A percentile compares a stretch with the other conserved stretches of the same genome.
phyloP scores from a whole-genome alignment of 768 basidiomycete species.

The Gelatoporia subvermispora region DNA sequence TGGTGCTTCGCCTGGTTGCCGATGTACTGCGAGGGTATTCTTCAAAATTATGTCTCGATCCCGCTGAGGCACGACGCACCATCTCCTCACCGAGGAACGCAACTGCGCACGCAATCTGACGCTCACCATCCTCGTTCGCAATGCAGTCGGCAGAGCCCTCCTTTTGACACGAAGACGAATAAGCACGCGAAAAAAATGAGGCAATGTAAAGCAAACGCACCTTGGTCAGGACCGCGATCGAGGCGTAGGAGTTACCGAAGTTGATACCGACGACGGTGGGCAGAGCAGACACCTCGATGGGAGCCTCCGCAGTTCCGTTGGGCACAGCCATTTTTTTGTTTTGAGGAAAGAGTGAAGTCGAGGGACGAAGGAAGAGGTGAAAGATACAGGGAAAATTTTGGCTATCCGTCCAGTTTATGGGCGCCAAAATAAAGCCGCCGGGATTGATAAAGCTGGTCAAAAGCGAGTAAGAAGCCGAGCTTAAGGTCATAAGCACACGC shows the following conservation, averaged over 20 bases:
- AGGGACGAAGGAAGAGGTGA: too few species aligned
- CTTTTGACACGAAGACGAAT: slow-evolving; percentile 34
- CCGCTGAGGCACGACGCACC: slow-evolving; percentile 42
- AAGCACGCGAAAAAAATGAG: background rate
- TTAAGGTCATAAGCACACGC: background rate
- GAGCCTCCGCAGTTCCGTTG: slow-evolving; percentile 49
- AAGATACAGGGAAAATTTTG: background rate
- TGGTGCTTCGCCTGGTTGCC: slow-evolving; percentile 93
- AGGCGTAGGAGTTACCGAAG: slow-evolving; percentile 92
- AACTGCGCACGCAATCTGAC: slow-evolving; percentile 93
- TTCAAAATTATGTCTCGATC: slow-evolving; percentile 2
- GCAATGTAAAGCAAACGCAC: slow-evolving; percentile 36
- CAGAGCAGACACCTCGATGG: slow-evolving; percentile 26
- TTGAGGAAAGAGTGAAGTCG: too few species aligned
- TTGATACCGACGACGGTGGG: slow-evolving; percentile 88
- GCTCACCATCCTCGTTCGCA: slow-evolving; percentile 97
- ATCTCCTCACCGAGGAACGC: slow-evolving; percentile 90
- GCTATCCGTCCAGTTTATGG: background rate
- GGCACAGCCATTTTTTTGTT: slow-evolving; percentile 34
- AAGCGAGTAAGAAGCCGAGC: background rate
- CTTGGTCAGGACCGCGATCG: slow-evolving; percentile 94
- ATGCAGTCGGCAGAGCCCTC: slow-evolving; percentile 93
- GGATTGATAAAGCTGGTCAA: background rate
- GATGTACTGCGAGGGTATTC: slow-evolving; percentile 61
- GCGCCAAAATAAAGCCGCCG: slow-evolving; percentile 11